phyloP scores from a whole-genome alignment of 139 green algal species.

The Coelastrella sp. region DNA sequence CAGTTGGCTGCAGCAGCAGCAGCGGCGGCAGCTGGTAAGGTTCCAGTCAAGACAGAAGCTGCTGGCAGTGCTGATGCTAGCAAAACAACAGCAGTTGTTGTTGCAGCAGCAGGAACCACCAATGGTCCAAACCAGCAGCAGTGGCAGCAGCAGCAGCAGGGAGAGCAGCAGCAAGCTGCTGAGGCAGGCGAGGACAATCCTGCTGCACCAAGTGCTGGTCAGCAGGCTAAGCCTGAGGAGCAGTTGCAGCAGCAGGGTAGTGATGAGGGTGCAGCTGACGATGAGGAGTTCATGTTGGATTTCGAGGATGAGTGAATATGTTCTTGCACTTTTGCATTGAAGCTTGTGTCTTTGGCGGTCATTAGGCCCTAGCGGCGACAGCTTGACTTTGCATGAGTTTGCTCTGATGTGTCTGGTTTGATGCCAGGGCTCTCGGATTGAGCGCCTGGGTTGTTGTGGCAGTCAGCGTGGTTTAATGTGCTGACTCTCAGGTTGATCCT shows the following conservation, averaged over 20 bases:
- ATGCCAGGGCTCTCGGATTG: too few species aligned
- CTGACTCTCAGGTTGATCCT: too few species aligned
- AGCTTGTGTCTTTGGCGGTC: too few species aligned
- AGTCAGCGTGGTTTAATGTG: too few species aligned
- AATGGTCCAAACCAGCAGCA: slow-evolving; percentile 11
- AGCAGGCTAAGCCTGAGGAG: not conserved
- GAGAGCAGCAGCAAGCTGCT: not conserved
- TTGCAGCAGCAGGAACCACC: not conserved
- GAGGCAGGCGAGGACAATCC: too few species aligned
- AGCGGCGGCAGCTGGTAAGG: not conserved
- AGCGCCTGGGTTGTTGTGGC: too few species aligned
- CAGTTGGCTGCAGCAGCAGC: slow-evolving; percentile 7
- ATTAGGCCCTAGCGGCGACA: too few species aligned
- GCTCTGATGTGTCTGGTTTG: too few species aligned
- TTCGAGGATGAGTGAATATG: slow-evolving; percentile 31
- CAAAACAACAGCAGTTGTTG: not conserved
- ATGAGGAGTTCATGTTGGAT: slow-evolving; percentile 40
- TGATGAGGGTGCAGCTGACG: not conserved
- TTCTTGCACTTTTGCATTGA: too few species aligned
- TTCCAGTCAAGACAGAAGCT: not conserved
- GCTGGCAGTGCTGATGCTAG: too few species aligned
- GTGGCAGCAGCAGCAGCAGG: slow-evolving; percentile 8
- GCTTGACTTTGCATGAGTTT: too few species aligned
- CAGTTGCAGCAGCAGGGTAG: slow-evolving; percentile 1
- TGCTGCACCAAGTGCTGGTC: too few species aligned